Conservation (phyloP, 2,329 filamentous ascomycete genomes). For the Penicillium sp. region DNA sequence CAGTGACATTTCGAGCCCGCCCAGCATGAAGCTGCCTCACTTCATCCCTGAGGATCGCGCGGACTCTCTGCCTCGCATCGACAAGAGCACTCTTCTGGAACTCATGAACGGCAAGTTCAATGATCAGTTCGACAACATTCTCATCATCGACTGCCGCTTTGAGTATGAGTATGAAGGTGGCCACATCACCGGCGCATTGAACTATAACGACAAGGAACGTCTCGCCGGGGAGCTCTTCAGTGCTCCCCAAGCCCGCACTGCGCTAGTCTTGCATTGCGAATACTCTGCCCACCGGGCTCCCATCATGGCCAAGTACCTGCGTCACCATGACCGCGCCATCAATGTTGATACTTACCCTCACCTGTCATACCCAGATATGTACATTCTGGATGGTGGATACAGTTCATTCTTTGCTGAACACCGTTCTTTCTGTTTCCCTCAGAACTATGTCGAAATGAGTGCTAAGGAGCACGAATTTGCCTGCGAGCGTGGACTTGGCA, state of each 20-base stretch:
- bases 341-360: constrained; percentile 85
- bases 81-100: constrained; percentile 75
- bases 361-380: constrained; percentile 93
- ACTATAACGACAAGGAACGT: constrained; percentile 94
- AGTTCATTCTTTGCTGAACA: constrained; percentile 85
- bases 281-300: constrained; percentile 96
- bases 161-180: constrained; percentile 98
- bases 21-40: constrained; percentile 75
- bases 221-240: constrained; percentile 77
- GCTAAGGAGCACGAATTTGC: constrained; percentile 87
- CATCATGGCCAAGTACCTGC: constrained; percentile 91
- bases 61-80: constrained; percentile 86
- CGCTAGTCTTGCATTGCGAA: constrained; percentile 95
- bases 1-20: constrained; percentile 77
- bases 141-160: constrained; percentile 94
- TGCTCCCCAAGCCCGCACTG: constrained; percentile 65
- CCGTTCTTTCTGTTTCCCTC: constrained; percentile 78
- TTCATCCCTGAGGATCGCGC: constrained; percentile 76
- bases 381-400: constrained; percentile 95
- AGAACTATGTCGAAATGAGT: constrained; percentile 96
- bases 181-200: constrained; percentile 88
- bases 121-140: constrained; percentile 71
- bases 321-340: constrained; percentile 78
- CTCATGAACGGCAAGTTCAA: constrained; percentile 82
- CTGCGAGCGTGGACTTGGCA: constrained; percentile 91